phyloP scores from a whole-genome alignment of 2,329 filamentous ascomycete species.

The Pleomassaria siparia region DNA sequence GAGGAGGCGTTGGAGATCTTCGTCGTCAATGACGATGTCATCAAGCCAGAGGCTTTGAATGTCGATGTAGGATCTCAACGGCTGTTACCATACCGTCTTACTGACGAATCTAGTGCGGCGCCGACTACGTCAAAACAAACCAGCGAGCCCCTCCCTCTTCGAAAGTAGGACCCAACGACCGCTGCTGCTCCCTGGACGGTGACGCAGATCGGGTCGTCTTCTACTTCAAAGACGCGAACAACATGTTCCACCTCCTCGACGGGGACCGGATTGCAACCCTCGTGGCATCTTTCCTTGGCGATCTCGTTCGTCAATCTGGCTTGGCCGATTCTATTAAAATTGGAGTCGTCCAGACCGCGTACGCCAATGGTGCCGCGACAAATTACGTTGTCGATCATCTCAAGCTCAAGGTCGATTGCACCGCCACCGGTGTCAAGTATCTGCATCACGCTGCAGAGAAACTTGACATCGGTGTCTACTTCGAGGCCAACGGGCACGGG shows the following conservation, averaged over 20 bases:
- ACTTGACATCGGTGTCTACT: conserved; percentile 96
- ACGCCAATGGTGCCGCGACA: conserved; percentile 94
- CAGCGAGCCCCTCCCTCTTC: conserved; percentile 85
- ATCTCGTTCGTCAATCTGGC: conserved; percentile 78
- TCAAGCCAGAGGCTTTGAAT: conserved; percentile 87
- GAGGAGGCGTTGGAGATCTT: conserved; percentile 74
- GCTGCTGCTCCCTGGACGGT: conserved; percentile 89
- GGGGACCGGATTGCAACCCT: conserved; percentile 96
- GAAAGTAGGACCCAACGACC: conserved; percentile 72
- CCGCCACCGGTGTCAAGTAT: conserved; percentile 94
- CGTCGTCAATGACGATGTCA: conserved; percentile 89
- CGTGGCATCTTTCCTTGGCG: conserved; percentile 88
- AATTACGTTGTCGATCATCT: conserved; percentile 87
- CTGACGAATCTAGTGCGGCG: conserved; percentile 68
- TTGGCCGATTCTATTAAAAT: conserved; percentile 81
- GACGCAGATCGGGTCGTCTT: conserved; percentile 96
- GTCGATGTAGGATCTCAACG: conserved; percentile 63
- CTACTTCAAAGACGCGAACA: conserved; percentile 84
- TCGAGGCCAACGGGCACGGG: conserved; percentile 97
- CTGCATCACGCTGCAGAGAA: conserved; percentile 94
- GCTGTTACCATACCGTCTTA: not conserved
- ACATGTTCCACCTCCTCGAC: conserved; percentile 87
- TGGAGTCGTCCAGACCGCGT: conserved; percentile 94
- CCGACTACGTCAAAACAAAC: conserved; percentile 96
- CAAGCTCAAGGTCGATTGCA: conserved; percentile 87